Conservation (phyloP, 2,329 filamentous ascomycete species). For the Epichloe sp. region DNA sequence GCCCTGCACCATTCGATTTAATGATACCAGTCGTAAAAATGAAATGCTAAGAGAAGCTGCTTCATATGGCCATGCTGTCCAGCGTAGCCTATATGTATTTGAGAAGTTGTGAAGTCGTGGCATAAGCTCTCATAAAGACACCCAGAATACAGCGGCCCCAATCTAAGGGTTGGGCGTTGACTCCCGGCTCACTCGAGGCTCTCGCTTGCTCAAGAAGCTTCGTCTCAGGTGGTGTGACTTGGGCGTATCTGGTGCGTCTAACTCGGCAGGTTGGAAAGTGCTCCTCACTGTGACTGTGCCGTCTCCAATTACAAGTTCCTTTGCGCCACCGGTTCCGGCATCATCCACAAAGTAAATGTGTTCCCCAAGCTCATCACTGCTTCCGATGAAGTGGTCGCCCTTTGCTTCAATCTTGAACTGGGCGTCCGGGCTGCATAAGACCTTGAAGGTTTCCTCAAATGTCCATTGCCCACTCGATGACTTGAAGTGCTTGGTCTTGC, state of each 20-base stretch:
- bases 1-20: neutral
- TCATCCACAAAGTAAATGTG: conserved; percentile 88
- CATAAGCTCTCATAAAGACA: conserved; percentile 1
- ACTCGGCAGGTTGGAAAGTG: conserved; percentile 47
- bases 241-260: conserved; percentile 31
- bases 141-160: conserved; percentile 7
- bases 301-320: conserved; percentile 58
- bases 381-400: conserved; percentile 73
- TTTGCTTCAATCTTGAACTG: conserved; percentile 80
- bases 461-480: conserved; percentile 48
- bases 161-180: conserved; percentile 23
- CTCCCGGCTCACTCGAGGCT: conserved; percentile 31
- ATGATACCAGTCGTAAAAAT: neutral
- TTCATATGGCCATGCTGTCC: neutral
- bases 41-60: conserved; percentile 1
- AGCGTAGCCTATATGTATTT: neutral
- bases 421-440: conserved; percentile 64
- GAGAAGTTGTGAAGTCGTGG: neutral
- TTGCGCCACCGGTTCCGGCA: conserved; percentile 51
- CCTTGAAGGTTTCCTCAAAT: conserved; percentile 70
- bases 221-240: conserved; percentile 32
- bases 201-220: conserved; percentile 43
- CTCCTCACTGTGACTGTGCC: conserved; percentile 64
- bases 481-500: conserved; percentile 90
- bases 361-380: conserved; percentile 75